Conservation (phyloP, 192 early-diverging fungal species). For the Chytriomyces hyalinus region DNA sequence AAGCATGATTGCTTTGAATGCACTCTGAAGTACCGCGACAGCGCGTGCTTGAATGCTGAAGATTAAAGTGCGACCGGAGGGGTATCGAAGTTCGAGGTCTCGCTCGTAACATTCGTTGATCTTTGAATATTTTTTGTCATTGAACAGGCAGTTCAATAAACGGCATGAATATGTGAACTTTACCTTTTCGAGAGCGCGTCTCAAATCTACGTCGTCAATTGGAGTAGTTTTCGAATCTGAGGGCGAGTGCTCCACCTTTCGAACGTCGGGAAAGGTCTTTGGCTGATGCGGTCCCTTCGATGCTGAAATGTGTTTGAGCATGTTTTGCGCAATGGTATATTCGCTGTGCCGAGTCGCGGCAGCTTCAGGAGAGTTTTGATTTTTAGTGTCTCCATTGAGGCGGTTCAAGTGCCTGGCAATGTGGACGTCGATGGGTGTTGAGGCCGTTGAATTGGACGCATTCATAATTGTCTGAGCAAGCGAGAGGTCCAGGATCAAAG, state of each 20-base stretch:
- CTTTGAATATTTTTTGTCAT: constrained; percentile 33
- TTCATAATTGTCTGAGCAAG: constrained; percentile 39
- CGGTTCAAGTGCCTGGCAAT: not conserved
- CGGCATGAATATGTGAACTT: no score
- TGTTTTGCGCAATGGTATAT: not conserved
- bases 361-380: constrained; percentile 38
- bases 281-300: no score
- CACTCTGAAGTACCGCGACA: constrained; percentile 22
- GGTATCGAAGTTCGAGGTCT: constrained; percentile 53
- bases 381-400: not conserved
- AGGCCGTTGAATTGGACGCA: constrained; percentile 16
- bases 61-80: constrained; percentile 37
- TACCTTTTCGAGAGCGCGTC: not conserved
- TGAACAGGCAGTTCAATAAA: no score
- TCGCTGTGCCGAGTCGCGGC: constrained; percentile 59
- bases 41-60: constrained; percentile 48
- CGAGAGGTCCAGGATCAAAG: constrained; percentile 71
- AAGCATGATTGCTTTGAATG: not conserved
- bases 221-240: not conserved
- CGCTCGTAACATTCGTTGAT: constrained; percentile 68
- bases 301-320: not conserved
- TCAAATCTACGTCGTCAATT: not conserved
- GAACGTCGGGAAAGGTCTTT: no score
- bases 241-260: no score
- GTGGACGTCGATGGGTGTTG: constrained; percentile 35